Evolutionary conservation across 768 basidiomycete species (phyloP), one percentile per base, ranked within the genome.

Genomic region (Tulasnella sp.): DNA sequence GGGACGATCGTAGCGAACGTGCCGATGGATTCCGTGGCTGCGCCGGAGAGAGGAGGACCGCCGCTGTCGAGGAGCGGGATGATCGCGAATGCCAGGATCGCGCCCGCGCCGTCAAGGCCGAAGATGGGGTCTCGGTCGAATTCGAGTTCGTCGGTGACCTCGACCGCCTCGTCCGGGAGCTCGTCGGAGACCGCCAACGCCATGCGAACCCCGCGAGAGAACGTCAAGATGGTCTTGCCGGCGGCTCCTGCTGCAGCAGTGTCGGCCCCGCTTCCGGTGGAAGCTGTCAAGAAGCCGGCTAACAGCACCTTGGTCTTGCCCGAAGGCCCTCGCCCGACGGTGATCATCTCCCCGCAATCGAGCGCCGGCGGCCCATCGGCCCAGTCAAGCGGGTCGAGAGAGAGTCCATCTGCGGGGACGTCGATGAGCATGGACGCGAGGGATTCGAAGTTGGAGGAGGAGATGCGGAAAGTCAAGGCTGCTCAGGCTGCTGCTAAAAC

Each of bases 401-500:
- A 72, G 72, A 75, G 72, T 80, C 79, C 79, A 40, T 80, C 69
- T 64, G 78, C 41, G 14, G 58, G 69, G 9, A 73, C 40, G 48
- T 54, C 37, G 58, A 44, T 80, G 79, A 75, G 72, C 42, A 44
- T 73, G 79, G 79, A 80, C 37, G 58, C 54, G 31, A 80, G 79
- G n/a, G 77, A 78, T 28, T 54, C 77, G 2, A 80, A 80, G 73
- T 40, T 81, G 80, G 79, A 76, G 34, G 75, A 64, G 81, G 80
- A 44, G 69, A 81, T 54, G 80, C 58, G 44, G 48, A 81, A 58
- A 28, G 73, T 58, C n/a, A 60, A 37, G 44, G 72, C 64, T 28
- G 79, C 41, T 37, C 72, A 81, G 34, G 50, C 37, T 58, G 37
- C 64, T 37, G 34, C 24, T 41, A 54, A 42, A 37, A 4, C 48